Evolutionary conservation across 108 stramenopile genomes (phyloP), one percentile per base, ranked within the genome.

Genomic region (Chaetoceros tenuissimus): DNA sequence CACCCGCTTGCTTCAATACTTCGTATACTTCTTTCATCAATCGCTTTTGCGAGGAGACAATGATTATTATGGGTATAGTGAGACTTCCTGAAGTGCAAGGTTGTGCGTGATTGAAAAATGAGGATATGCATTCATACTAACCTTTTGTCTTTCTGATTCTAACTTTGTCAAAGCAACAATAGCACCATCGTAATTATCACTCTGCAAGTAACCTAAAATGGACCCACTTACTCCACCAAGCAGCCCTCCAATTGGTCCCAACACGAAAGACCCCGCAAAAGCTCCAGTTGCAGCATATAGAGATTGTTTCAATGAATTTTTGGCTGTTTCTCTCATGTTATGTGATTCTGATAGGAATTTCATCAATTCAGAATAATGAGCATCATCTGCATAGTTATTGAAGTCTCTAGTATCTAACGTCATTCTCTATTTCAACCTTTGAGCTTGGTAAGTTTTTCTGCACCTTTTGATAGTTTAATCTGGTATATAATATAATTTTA

Each of bases 191-290:
- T 80, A 84, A 60, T 77, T 55, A 48, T 74, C 73, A 17, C 68
- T 43, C 43, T 58, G 27, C 3, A 74, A 24, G 44, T 68, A 84
- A 25, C 83, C 83, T 1, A 72, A 46, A 23, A 84, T n/a, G 23
- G 51, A 54, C 5, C 83, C 83, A 24, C 43, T 50, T 26, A 84
- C 53, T 19, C 83, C 83, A 23, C 83, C 83, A 3, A 84, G 53
- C 61, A 84, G 56, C 16, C 79, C 83, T 56, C 83, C 83, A 24
- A 80, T 34, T 1, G 83, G 79, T 23, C 83, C 83, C 20, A 71
- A 27, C 8, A 82, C 1, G 23, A 82, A 57, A 3, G 72, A 75
- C 1, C 81, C 81, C 17, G 63, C 61, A 45, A 78, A 48, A 2
- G 81, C 81, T 18, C 72, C 77, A 28, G 63, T 66, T 40, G 71